Evolutionary conservation across 371 early-diverging fungal genomes (phyloP).

Genomic region (Lichtheimia ornata): DNA sequence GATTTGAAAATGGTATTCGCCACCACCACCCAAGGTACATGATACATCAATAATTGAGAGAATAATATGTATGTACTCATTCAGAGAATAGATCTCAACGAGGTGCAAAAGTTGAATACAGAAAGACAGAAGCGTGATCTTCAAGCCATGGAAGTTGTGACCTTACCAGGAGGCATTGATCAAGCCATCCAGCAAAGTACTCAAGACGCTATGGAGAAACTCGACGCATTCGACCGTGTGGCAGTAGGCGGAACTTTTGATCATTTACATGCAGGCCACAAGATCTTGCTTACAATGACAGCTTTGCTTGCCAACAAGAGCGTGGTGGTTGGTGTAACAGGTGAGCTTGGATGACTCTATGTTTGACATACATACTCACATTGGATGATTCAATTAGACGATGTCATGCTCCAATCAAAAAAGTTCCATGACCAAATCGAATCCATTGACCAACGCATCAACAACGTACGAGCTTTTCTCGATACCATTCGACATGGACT

Average conservation of each 20-base stretch:
- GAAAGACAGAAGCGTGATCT: conserved; percentile 5
- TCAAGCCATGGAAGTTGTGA: neutral
- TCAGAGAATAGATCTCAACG: neutral
- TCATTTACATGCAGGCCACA: conserved; percentile 94
- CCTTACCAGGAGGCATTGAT: neutral
- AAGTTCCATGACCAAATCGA: conserved; percentile 71
- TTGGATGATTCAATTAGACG: conserved; percentile 37
- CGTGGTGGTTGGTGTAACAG: conserved; percentile 79
- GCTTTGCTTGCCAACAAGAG: conserved; percentile 64
- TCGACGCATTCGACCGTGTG: conserved; percentile 43
- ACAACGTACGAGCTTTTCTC: conserved; percentile 63
- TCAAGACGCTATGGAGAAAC: neutral
- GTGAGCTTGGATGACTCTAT: conserved; percentile 33
- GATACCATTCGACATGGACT: conserved; percentile 53
- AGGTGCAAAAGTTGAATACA: conserved; percentile 18
- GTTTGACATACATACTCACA: neutral
- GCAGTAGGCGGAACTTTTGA: conserved; percentile 97
- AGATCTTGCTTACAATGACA: conserved; percentile 85
- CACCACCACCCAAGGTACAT: conserved; percentile 16
- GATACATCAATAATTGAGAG: neutral
- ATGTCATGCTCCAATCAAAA: conserved; percentile 73
- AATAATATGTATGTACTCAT: neutral
- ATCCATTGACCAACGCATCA: conserved; percentile 64
- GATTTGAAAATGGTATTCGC: conserved; percentile 17
- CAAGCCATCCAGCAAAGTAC: neutral